Evolutionary conservation across 345 rosid genomes (phyloP), one percentile per base, ranked within the genome.

Genomic region (Erysimum cheiranthoides): DNA sequence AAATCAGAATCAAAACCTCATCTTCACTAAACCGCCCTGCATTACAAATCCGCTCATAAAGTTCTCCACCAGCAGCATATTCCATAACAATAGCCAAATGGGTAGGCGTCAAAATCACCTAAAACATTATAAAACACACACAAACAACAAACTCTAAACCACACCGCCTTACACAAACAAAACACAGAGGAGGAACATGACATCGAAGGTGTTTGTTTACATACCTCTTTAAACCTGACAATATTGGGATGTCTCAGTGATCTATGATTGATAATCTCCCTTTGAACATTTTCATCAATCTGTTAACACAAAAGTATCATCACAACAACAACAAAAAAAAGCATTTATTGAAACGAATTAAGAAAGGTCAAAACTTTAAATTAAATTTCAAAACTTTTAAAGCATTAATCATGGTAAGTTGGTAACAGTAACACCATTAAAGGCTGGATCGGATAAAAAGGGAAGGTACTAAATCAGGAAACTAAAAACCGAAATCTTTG

Each of bases 31-130:
- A 95, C 58, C 93, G 86, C 3, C 97, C 97, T 14, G 91, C 93
- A 63, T 84, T 86, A 78, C 96, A 89, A 50, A 92, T 94, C 59
- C 96, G 86, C 81, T 90, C 96, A 27, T 89, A 94, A 16, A 92
- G 92, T 71, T 92, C 99, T 75, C 99, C 99, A 8, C 97, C 97
- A 51, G 97, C 85, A 61, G 97, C 97, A 83, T 87, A 95, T 69
- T 95, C 99, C 99, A 95, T 95, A 58, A 86, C 96, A 81, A 95
- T 95, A 54, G 97, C 97, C 73, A 95, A 81, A 84, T 92, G 99
- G 17, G 90, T 86, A 34, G 99, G 99, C 27, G 99, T 92, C 77
- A 95, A 87, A 70, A 90, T 85, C 67, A 95, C 87, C 98, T 93
- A 63, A 5, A 77, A 62, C 58, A 38, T 49, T 40, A 59, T 17